phyloP scores from a whole-genome alignment of 2,329 filamentous ascomycete species.

The Zymoseptoria ardabiliae region DNA sequence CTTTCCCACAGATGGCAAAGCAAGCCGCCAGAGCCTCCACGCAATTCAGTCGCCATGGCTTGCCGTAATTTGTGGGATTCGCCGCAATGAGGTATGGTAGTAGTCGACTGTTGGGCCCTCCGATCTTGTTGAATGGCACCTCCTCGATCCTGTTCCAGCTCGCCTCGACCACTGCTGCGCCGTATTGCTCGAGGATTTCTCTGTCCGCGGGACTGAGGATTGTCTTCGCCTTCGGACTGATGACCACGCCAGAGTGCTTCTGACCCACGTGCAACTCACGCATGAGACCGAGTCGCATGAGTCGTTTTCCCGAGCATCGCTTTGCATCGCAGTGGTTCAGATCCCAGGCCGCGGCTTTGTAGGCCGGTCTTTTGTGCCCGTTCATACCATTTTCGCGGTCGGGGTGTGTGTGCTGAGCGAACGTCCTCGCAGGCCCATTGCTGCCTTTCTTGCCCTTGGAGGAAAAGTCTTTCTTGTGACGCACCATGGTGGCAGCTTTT shows the following conservation, averaged over 20 bases:
- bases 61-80: slow-evolving; percentile 95
- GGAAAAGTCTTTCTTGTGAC: slow-evolving; percentile 86
- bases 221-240: slow-evolving; percentile 88
- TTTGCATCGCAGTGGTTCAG: slow-evolving; percentile 96
- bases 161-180: slow-evolving; percentile 93
- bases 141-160: slow-evolving; percentile 92
- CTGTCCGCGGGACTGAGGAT: slow-evolving; percentile 77
- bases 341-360: slow-evolving; percentile 97
- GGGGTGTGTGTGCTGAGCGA: slow-evolving; percentile 26
- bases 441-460: slow-evolving; percentile 64
- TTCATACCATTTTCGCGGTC: slow-evolving; percentile 21
- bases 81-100: slow-evolving; percentile 93
- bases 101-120: slow-evolving; percentile 83
- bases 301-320: slow-evolving; percentile 86
- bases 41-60: slow-evolving; percentile 90
- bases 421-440: slow-evolving; percentile 18
- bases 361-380: slow-evolving; percentile 44
- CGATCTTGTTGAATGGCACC: slow-evolving; percentile 83
- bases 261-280: slow-evolving; percentile 86
- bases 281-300: slow-evolving; percentile 91
- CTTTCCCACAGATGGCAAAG: slow-evolving; percentile 85
- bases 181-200: slow-evolving; percentile 75
- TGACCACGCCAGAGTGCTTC: slow-evolving; percentile 83
- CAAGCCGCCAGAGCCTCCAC: slow-evolving; percentile 89
- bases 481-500: slow-evolving; percentile 26